Evolutionary conservation across 2,329 filamentous ascomycete genomes (phyloP).

Genomic region (Mycocentrospora acerina): DNA sequence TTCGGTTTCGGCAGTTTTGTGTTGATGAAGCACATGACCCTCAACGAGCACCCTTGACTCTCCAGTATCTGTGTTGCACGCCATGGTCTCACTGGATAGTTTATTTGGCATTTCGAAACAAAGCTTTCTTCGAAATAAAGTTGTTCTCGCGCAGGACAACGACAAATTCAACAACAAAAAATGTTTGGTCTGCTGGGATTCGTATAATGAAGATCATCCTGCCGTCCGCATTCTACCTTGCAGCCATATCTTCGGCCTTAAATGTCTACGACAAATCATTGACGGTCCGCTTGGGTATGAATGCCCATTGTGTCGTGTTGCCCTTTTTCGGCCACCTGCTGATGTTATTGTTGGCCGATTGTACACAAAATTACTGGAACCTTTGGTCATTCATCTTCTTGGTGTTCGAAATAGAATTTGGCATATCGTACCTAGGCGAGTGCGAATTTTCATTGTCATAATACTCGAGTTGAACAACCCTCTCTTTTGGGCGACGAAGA

Average conservation of each 20-base stretch:
- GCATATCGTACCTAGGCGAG: no score
- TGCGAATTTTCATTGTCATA: no score
- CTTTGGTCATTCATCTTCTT: no score
- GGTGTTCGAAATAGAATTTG: no score
- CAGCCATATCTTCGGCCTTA: conserved; percentile 16
- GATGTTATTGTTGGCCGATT: no score
- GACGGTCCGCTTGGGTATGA: conserved; percentile 5
- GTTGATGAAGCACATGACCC: no score
- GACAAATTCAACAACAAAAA: conserved; percentile 15
- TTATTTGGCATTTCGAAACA: conserved; percentile 2
- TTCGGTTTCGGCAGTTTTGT: no score
- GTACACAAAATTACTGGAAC: no score
- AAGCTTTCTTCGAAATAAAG: conserved; percentile 5
- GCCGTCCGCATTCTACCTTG: conserved; percentile 13
- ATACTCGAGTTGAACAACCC: no score
- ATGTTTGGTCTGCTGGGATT: conserved; percentile 13
- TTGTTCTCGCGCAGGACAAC: conserved; percentile 12
- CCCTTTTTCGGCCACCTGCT: conserved; percentile 2
- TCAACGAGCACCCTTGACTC: no score
- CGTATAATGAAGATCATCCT: conserved; percentile 13
- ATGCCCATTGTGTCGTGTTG: conserved; percentile 11
- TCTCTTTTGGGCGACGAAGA: no score
- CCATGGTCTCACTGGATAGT: not conserved
- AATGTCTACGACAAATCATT: conserved; percentile 8
- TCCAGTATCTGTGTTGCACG: no score